Evolutionary conservation across 2,329 filamentous ascomycete genomes (phyloP).

Genomic region (Colletotrichum gloeosporioides): DNA sequence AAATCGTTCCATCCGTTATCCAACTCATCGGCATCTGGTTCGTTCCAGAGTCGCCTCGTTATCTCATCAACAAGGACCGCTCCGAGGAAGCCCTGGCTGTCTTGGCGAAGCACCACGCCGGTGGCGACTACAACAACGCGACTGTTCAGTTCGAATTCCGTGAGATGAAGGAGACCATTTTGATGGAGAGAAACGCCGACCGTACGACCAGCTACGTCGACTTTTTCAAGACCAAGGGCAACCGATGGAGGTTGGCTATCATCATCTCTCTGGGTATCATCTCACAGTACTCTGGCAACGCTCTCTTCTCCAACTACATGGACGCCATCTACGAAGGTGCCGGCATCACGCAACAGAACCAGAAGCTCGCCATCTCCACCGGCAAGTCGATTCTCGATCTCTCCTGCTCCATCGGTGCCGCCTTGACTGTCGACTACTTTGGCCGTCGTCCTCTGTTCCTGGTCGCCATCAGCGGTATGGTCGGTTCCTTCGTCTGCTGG

Average conservation of each 20-base stretch:
- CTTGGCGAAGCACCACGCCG: slow-evolving; percentile 68
- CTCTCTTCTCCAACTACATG: slow-evolving; percentile 71
- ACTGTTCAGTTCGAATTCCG: slow-evolving; percentile 70
- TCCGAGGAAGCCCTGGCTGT: slow-evolving; percentile 66
- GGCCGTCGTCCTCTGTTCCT: slow-evolving; percentile 62
- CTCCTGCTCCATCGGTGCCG: slow-evolving; percentile 59
- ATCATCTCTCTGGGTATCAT: slow-evolving; percentile 69
- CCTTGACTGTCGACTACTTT: slow-evolving; percentile 53
- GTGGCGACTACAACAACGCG: slow-evolving; percentile 61
- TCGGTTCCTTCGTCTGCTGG: slow-evolving; percentile 53
- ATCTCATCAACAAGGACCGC: slow-evolving; percentile 67
- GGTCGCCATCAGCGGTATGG: slow-evolving; percentile 52
- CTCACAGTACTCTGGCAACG: slow-evolving; percentile 73
- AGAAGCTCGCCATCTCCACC: slow-evolving; percentile 60
- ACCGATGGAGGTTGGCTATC: slow-evolving; percentile 68
- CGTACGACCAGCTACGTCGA: slow-evolving; percentile 61
- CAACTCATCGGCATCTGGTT: slow-evolving; percentile 71
- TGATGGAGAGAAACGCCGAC: slow-evolving; percentile 57
- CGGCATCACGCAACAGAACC: slow-evolving; percentile 61
- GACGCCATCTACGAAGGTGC: slow-evolving; percentile 66
- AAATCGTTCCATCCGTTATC: slow-evolving; percentile 64
- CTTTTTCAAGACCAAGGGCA: slow-evolving; percentile 67
- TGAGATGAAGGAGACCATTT: slow-evolving; percentile 70
- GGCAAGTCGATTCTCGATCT: slow-evolving; percentile 66
- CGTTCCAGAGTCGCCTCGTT: slow-evolving; percentile 73